Evolutionary conservation across 176 grass and related monocot genomes (phyloP).

Genomic region (Stipa capillata): DNA sequence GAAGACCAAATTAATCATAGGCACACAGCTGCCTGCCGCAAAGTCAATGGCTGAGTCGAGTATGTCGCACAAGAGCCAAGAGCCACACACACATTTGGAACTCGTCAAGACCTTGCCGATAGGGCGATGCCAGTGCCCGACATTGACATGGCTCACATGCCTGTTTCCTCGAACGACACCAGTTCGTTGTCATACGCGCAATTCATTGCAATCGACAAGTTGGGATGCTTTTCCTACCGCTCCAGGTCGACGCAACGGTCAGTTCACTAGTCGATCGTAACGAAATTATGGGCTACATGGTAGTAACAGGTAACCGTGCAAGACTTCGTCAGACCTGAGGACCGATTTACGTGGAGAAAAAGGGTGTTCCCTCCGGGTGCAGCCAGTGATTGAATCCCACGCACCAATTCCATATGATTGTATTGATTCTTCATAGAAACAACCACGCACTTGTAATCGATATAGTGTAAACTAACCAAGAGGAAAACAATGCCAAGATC

Average conservation of each 20-base stretch:
- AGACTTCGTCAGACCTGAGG: neutral
- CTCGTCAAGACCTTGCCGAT: too few species aligned
- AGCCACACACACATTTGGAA: too few species aligned
- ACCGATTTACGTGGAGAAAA: neutral
- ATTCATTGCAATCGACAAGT: neutral
- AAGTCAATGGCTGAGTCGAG: too few species aligned
- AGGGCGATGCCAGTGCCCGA: neutral
- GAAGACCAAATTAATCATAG: too few species aligned
- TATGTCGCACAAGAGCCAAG: too few species aligned
- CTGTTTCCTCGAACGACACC: neutral
- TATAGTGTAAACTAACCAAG: neutral
- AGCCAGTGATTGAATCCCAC: neutral
- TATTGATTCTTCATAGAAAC: neutral
- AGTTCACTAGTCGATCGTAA: neutral
- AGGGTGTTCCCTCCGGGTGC: too few species aligned
- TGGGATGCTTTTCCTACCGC: neutral
- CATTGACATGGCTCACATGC: neutral
- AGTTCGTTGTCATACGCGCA: neutral
- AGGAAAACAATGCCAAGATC: too few species aligned
- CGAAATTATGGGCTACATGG: neutral
- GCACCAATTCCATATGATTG: neutral
- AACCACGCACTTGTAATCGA: neutral
- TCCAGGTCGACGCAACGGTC: neutral
- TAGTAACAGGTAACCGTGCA: neutral
- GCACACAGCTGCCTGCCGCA: too few species aligned